These are phyloP conservation scores for Oenanthe sinensis DNA, from an alignment of 129 eudicot species.

Conservation along the genomic window DNA sequence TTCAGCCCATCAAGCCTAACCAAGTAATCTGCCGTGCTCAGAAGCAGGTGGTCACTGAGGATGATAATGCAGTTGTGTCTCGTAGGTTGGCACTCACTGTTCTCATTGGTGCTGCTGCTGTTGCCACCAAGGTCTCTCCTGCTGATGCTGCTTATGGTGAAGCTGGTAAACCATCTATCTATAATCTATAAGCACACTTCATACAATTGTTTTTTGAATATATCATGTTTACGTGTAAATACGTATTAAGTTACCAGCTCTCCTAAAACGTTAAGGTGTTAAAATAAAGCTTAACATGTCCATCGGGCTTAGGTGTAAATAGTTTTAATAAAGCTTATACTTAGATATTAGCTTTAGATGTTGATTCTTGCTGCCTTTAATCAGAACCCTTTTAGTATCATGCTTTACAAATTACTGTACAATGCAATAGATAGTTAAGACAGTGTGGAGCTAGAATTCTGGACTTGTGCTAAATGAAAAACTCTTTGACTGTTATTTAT, in stretches of 20 bases:
- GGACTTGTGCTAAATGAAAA: not conserved
- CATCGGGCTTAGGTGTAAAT: not conserved
- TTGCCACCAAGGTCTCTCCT: slow-evolving; percentile 83
- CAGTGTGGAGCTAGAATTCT: not conserved
- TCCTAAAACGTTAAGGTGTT: not conserved
- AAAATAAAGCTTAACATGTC: not conserved
- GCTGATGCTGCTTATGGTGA: slow-evolving; percentile 99
- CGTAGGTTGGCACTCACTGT: slow-evolving; percentile 84
- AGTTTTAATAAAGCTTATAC: too few relatives aligned
- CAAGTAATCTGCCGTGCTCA: slow-evolving; percentile 68
- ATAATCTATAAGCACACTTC: not conserved
- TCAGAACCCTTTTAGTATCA: not conserved
- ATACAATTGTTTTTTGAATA: not conserved
- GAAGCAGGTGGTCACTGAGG: slow-evolving; percentile 32
- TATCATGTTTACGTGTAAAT: not conserved
- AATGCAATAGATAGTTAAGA: not conserved
- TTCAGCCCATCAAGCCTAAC: slow-evolving; percentile 32
- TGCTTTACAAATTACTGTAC: not conserved
- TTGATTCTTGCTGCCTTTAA: not conserved
- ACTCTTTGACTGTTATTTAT: not conserved
- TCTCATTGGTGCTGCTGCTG: slow-evolving; percentile 92
- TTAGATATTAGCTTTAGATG: not conserved
- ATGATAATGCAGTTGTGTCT: slow-evolving; percentile 40
- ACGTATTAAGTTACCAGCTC: too few relatives aligned
- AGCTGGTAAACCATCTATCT: slow-evolving; percentile 47